Conservation (phyloP, 768 basidiomycete genomes). For the Pleurotus salmoneostramineus region DNA sequence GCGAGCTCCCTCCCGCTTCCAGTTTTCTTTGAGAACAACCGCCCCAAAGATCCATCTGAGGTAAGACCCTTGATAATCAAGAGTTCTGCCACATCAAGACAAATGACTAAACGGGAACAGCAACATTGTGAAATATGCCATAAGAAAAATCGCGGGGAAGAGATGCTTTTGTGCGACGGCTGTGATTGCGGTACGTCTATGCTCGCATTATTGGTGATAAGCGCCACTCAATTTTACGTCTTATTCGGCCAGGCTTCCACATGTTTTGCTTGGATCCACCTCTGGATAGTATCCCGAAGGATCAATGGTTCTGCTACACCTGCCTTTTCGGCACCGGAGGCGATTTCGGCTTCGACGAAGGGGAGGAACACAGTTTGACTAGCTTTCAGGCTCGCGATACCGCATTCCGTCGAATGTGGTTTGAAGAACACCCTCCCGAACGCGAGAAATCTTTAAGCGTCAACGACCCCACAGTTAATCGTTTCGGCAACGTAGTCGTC, state of each 20-base stretch:
- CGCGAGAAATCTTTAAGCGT: conserved; percentile 24
- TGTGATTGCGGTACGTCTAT: conserved; percentile 66
- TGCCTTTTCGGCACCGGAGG: conserved; percentile 90
- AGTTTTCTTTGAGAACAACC: conserved; percentile 44
- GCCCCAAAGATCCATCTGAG: conserved; percentile 46
- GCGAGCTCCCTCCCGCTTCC: conserved; percentile 34
- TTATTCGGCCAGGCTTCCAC: conserved; percentile 72
- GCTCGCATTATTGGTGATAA: conserved; percentile 7
- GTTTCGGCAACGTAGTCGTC: conserved; percentile 59
- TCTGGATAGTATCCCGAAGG: conserved; percentile 77
- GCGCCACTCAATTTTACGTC: not conserved
- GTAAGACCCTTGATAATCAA: conserved; percentile 32
- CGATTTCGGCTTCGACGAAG: conserved; percentile 98
- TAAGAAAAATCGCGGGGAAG: conserved; percentile 81
- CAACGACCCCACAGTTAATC: conserved; percentile 50
- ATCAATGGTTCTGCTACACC: conserved; percentile 94
- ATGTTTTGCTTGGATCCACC: conserved; percentile 97
- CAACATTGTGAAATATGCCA: conserved; percentile 93
- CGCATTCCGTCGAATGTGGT: conserved; percentile 90
- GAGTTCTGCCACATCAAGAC: conserved; percentile 18
- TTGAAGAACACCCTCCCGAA: conserved; percentile 67
- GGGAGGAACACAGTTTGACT: conserved; percentile 89
- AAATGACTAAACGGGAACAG: conserved; percentile 32
- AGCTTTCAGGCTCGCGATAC: conserved; percentile 90
- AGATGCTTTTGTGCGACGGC: conserved; percentile 90